phyloP scores from a whole-genome alignment of 192 early-diverging fungal species.

The Borealophlyctis nickersoniae region DNA sequence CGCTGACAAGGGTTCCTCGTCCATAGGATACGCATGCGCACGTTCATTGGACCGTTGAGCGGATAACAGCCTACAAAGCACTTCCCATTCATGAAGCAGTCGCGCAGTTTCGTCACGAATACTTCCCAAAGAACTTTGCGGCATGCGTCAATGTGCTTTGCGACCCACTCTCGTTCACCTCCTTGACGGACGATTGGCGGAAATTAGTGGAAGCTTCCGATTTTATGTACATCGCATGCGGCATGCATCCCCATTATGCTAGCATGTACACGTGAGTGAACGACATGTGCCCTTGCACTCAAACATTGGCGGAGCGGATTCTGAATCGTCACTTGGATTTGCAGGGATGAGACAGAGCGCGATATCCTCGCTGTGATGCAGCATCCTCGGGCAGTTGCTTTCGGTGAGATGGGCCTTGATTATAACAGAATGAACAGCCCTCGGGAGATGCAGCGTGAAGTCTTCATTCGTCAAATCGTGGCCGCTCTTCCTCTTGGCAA shows the following conservation, averaged over 20 bases:
- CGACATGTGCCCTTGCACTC: too few species aligned
- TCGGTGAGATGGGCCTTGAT: conserved; percentile 19
- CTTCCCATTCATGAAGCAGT: neutral
- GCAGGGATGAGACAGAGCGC: conserved; percentile 1
- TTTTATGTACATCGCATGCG: conserved; percentile 10
- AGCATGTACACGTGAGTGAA: conserved; percentile 1
- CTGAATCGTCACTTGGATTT: too few species aligned
- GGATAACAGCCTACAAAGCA: neutral
- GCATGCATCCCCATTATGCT: conserved; percentile 11
- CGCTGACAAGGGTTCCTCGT: too few species aligned
- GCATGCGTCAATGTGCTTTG: conserved; percentile 19
- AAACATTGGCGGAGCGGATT: too few species aligned
- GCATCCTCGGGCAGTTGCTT: conserved; percentile 11
- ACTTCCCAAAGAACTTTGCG: conserved; percentile 14
- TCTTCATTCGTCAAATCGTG: conserved; percentile 6
- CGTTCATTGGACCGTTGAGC: neutral
- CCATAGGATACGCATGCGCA: neutral
- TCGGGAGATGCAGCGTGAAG: conserved; percentile 3
- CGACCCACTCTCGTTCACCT: conserved; percentile 7
- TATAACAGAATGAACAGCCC: conserved; percentile 9
- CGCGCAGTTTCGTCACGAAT: neutral
- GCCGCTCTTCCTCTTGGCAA: conserved; percentile 1
- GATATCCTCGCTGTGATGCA: conserved; percentile 1
- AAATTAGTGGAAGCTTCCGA: neutral
- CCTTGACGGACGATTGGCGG: neutral